These are phyloP conservation scores for Kodamaea nitidulidarum DNA, from an alignment of 805 yeast genomes.

Conservation along the genomic window DNA sequence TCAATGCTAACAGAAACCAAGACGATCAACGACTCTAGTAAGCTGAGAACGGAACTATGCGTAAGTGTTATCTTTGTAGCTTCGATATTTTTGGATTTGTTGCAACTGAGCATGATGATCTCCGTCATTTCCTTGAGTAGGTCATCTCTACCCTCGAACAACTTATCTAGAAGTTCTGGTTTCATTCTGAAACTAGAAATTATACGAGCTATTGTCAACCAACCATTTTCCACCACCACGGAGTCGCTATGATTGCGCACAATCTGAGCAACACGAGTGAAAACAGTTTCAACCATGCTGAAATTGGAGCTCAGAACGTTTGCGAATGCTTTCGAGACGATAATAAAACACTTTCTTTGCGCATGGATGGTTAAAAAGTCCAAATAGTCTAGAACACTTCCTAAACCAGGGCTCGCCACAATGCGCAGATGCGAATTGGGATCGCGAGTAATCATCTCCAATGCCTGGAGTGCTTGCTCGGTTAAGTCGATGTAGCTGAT, in stretches of 20 bases:
- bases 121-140: conserved; percentile 22
- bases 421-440: conserved; percentile 47
- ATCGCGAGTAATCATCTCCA: conserved; percentile 61
- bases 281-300: conserved; percentile 48
- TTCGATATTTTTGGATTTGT: conserved; percentile 20
- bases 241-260: conserved; percentile 54
- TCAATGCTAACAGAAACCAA: conserved; percentile 41
- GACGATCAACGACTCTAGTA: conserved; percentile 44
- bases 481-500: conserved; percentile 85
- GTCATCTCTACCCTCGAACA: conserved; percentile 23
- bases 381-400: conserved; percentile 63
- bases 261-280: conserved; percentile 57
- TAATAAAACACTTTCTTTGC: conserved; percentile 73
- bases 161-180: conserved; percentile 42
- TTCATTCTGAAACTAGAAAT: conserved; percentile 45
- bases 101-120: conserved; percentile 23
- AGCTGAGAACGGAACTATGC: conserved; percentile 37
- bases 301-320: conserved; percentile 44
- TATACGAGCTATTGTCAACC: conserved; percentile 60
- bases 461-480: conserved; percentile 80
- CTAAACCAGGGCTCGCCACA: conserved; percentile 56
- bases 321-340: conserved; percentile 67
- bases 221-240: conserved; percentile 57
- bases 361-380: conserved; percentile 90
- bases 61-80: conserved; percentile 21